A percentile compares a stretch with the other conserved stretches of the same genome.
Conservation (phyloP, 345 rosid genomes). For the Anastatica hierochuntica region DNA sequence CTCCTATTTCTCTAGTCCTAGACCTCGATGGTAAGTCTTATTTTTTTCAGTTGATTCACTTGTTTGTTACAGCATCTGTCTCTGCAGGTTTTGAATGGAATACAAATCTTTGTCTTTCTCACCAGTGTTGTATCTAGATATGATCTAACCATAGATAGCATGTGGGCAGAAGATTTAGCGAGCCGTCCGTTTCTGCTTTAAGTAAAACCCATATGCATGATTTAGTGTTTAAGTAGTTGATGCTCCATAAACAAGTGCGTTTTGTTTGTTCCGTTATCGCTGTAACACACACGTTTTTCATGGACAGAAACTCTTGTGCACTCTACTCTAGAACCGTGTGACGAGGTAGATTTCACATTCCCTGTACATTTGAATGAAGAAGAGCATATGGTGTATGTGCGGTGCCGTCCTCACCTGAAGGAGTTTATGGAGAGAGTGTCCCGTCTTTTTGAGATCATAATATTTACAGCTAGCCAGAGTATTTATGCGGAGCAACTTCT, state of each 20-base stretch:
- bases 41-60: background rate
- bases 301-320: conserved; percentile 93
- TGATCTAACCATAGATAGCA: too few species aligned
- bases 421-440: conserved; percentile 90
- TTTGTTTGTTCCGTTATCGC: background rate
- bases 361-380: conserved; percentile 75
- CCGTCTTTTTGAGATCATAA: conserved; percentile 74
- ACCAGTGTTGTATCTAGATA: too few species aligned
- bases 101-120: too few species aligned
- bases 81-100: too few species aligned
- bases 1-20: conserved; percentile 80
- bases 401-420: conserved; percentile 84
- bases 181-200: too few species aligned
- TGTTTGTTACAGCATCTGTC: background rate
- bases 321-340: conserved; percentile 78
- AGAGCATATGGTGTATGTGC: conserved; percentile 78
- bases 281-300: background rate
- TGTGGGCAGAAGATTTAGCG: too few species aligned
- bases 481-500: conserved; percentile 95
- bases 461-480: conserved; percentile 98
- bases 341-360: conserved; percentile 85
- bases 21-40: conserved; percentile 86
- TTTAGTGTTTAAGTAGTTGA: too few species aligned
- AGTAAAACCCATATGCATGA: too few species aligned
- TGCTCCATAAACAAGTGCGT: too few species aligned